Base-by-base conservation (phyloP, 371 early-diverging fungal genomes). In the Rhizomucor miehei region DNA sequence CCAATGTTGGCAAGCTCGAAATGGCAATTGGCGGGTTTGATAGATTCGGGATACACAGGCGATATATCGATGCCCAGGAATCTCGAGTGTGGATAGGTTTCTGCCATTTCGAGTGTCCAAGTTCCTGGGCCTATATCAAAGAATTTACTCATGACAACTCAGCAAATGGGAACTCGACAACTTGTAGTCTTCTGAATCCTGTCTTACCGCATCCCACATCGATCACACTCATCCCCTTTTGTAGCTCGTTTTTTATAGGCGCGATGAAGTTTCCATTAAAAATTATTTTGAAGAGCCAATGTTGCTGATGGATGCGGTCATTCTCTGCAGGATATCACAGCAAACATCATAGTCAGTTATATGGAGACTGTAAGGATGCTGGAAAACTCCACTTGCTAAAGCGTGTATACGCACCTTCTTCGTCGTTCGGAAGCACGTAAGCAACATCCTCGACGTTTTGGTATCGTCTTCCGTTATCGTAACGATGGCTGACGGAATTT, bases 391-490 rank as follows among this genome's bases (percentile, higher is more conserved):
- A n/a, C n/a, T n/a, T n/a, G n/a, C n/a, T n/a, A n/a, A n/a, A n/a
- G n/a, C n/a, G 16, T 4, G 9, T 19, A 34, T 55, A 29, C 29
- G n/a, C 8, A 71, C 75, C 75, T 58, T 62, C 70, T 36, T 75
- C 65, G 37, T 82, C 80, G 44, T 75, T 75, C 1, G 82, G 82
- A 9, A 82, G 57, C 51, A 79, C 63, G 48, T 82, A 82, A 4
- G 71, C 56, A 3, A 71, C 71, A 21, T 51, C 62, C n/a, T 67
- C 64, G 24, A 71, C 66, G 13, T 70, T 63, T 43, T 79, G 73
- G 17, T 68, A 73, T 39, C 71, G 66, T 53, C 82, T 67, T 6
- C 82, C 82, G 35, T 69, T 68, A 17, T 61, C 60, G 43, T 69
- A 76, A 2, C 57, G 50, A 51, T 59, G 66, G 2, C 36, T 29